Evolutionary conservation across 148 eudicot species (phyloP), one percentile per base, ranked within the genome.

Genomic region (Silene latifolia): DNA sequence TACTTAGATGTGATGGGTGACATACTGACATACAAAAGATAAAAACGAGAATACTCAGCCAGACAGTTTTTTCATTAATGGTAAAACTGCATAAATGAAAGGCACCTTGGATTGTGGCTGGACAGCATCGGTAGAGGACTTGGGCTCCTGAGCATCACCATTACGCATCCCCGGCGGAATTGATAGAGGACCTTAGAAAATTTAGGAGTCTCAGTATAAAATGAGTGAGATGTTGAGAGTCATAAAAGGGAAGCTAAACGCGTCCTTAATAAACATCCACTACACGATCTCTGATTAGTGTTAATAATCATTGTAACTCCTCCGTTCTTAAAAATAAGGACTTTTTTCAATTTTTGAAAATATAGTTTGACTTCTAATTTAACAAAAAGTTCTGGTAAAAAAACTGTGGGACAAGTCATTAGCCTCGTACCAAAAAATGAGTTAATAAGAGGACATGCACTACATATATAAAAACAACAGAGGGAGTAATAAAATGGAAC

Each of bases 61-160:
- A 42, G 21, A 24, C 9, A 4, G 13, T 21, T 48, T 2, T 64
- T 67, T 66, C 25, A 15, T 15, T 63, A 10, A 63, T 0, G 42
- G 19, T 17, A 46, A 72, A 39, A 67, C 15, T n/a, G 27, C 57
- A 61, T 23, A 61, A 57, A 51, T 9, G 54, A 80, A 69, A 63
- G 5, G 54, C 86, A 93, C 98, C 97, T 81, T 84, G 48, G 80
- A 56, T 59, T 82, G 76, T 77, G 76, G 61, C 61, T 72, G 76
- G 48, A 69, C 69, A 71, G 75, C 82, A 67, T 77, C 84, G 54
- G 79, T 27, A 68, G 46, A 73, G 64, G 87, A 67, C 80, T 82
- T 86, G 54, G 72, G 82, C 73, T 79, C 88, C 82, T 85, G 86
- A 74, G 58, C 75, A 79, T 82, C 73, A 73, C 76, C 82, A 60